phyloP scores from a whole-genome alignment of 495 filamentous ascomycete genomes.

The Aspergillus incahuasiensis region DNA sequence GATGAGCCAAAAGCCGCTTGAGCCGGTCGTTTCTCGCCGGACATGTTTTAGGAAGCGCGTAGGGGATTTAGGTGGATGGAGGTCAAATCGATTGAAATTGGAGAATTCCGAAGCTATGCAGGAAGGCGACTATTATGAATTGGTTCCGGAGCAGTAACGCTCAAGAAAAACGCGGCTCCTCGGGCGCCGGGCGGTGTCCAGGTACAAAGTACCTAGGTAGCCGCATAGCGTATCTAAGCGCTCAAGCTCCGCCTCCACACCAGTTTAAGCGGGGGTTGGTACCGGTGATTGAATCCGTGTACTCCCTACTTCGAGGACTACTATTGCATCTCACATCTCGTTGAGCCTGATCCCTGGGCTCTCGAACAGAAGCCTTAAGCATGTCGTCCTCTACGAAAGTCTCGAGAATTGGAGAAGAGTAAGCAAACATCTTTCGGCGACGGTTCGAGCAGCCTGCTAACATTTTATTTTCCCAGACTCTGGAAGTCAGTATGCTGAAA shows the following conservation, averaged over 20 bases:
- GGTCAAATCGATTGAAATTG: not conserved
- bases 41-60: slow-evolving; percentile 51
- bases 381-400: slow-evolving; percentile 81
- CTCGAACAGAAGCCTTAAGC: not conserved
- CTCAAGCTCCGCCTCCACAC: slow-evolving; percentile 17
- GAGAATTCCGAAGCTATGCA: not conserved
- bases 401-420: slow-evolving; percentile 96
- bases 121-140: not conserved
- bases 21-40: slow-evolving; percentile 84
- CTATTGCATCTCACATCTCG: not conserved
- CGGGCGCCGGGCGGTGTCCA: not conserved
- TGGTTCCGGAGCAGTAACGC: no score
- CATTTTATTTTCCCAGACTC: slow-evolving; percentile 54
- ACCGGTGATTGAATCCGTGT: slow-evolving; percentile 2
- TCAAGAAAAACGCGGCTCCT: slow-evolving; percentile 1
- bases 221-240: slow-evolving; percentile 4
- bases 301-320: not conserved
- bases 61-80: not conserved
- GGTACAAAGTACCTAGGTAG: no score
- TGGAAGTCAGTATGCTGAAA: slow-evolving; percentile 79
- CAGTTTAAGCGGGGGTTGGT: slow-evolving; percentile 19
- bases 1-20: slow-evolving; percentile 71
- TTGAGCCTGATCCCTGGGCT: not conserved
- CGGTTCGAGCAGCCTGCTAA: slow-evolving; percentile 24
- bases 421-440: slow-evolving; percentile 36